Percentiles rank a stretch among this genome's conserved stretches.
phyloP scores from a whole-genome alignment of 2,329 filamentous ascomycete genomes.

The Xylariaceae sp. region DNA sequence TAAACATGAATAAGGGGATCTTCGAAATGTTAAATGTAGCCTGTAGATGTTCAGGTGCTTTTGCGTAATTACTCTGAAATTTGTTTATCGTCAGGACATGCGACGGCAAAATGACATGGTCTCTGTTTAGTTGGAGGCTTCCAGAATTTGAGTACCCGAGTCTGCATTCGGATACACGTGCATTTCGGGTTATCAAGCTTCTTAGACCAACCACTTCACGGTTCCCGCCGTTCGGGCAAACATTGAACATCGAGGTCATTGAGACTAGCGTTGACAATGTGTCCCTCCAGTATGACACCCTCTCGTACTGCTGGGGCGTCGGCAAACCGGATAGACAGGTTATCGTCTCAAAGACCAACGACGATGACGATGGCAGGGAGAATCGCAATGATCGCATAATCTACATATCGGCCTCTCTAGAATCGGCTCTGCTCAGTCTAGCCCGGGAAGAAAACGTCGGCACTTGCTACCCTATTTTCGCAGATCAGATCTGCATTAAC shows the following conservation, averaged over 20 bases:
- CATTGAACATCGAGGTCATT: constrained; percentile 36
- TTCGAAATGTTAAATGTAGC: no score
- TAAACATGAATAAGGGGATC: no score
- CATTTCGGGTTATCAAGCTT: constrained; percentile 36
- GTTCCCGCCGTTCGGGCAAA: constrained; percentile 30
- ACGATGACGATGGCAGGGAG: constrained; percentile 9
- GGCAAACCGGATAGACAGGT: constrained; percentile 36
- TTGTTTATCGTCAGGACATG: no score
- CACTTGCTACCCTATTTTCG: constrained; percentile 11
- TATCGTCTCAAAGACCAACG: constrained; percentile 32
- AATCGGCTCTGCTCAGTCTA: constrained; percentile 36
- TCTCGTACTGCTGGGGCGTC: constrained; percentile 41
- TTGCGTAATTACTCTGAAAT: no score
- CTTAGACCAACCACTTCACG: constrained; percentile 26
- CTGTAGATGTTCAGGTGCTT: no score
- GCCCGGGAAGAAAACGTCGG: constrained; percentile 17
- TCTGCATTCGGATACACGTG: background rate
- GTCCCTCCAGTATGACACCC: constrained; percentile 32
- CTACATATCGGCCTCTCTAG: constrained; percentile 38
- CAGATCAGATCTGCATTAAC: constrained; percentile 30
- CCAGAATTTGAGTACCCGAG: background rate
- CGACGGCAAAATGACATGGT: no score
- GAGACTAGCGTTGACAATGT: constrained; percentile 28
- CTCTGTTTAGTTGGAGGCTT: background rate
- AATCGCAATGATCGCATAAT: no score